Percentiles rank a stretch among this genome's conserved stretches.
Conservation (phyloP, 371 early-diverging fungal species). For the Hamiltosporidium magnivora region DNA sequence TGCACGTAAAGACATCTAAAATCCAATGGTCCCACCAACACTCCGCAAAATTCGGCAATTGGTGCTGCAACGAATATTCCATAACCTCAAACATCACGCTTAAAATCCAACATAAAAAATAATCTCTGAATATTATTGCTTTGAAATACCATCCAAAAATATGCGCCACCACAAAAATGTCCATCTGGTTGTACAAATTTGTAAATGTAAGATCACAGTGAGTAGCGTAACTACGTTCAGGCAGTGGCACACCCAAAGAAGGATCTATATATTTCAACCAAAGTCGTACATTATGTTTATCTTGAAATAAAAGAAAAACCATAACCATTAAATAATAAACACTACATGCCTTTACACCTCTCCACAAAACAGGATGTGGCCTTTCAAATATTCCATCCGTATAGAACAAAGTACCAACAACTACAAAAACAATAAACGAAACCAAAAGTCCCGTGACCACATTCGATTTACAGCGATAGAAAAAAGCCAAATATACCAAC, state of each 20-base stretch:
- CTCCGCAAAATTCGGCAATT: conserved; percentile 84
- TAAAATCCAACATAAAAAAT: conserved; percentile 80
- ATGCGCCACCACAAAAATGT: conserved; percentile 80
- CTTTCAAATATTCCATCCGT: conserved; percentile 78
- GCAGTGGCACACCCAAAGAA: conserved; percentile 64
- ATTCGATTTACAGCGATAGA: neutral
- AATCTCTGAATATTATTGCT: conserved; percentile 73
- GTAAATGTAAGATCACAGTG: conserved; percentile 65
- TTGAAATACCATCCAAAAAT: conserved; percentile 83
- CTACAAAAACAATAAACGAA: neutral
- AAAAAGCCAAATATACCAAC: conserved; percentile 29
- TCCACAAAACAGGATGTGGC: conserved; percentile 82
- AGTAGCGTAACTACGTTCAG: conserved; percentile 77
- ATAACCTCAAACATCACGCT: conserved; percentile 76
- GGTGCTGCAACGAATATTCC: conserved; percentile 81
- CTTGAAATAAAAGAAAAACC: conserved; percentile 74
- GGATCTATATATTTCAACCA: conserved; percentile 67
- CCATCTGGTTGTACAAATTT: conserved; percentile 60
- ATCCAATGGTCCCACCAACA: conserved; percentile 99
- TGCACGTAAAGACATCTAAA: conserved; percentile 75
- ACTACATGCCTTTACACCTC: conserved; percentile 66
- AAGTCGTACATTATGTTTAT: conserved; percentile 66
- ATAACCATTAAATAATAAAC: conserved; percentile 71
- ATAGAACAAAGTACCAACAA: conserved; percentile 56
- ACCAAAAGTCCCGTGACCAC: neutral